A percentile compares a stretch with the other conserved stretches of the same genome.
These are phyloP conservation scores for Lyophyllum decastes DNA, from an alignment of 768 basidiomycete genomes.

Conservation along the genomic window DNA sequence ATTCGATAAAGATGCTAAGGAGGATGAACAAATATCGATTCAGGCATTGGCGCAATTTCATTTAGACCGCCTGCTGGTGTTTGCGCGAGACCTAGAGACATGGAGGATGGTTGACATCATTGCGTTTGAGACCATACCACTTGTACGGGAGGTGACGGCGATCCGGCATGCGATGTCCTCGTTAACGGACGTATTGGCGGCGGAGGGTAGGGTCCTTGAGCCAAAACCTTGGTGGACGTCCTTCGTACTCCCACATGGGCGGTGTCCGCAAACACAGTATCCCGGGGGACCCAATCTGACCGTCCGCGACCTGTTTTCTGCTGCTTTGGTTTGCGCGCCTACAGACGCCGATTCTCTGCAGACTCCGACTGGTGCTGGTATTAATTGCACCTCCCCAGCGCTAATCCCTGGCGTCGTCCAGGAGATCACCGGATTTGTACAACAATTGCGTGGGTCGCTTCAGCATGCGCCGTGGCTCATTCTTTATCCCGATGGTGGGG, in stretches of 20 bases:
- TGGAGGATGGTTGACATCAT: constrained; percentile 65
- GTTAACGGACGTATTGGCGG: constrained; percentile 28
- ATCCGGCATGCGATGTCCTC: constrained; percentile 59
- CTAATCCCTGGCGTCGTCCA: constrained; percentile 41
- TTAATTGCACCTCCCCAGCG: constrained; percentile 68
- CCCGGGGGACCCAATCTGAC: constrained; percentile 23
- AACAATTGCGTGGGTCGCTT: constrained; percentile 6
- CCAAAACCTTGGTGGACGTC: constrained; percentile 78
- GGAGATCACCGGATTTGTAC: constrained; percentile 32
- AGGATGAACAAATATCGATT: constrained; percentile 40
- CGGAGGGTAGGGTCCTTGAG: background rate
- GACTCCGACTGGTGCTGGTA: constrained; percentile 59
- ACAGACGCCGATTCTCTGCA: constrained; percentile 16
- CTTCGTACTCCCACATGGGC: constrained; percentile 58
- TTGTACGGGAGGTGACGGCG: constrained; percentile 63
- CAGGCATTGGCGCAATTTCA: constrained; percentile 64
- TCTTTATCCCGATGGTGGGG: constrained; percentile 73
- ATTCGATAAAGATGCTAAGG: constrained; percentile 31
- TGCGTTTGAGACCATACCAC: constrained; percentile 80
- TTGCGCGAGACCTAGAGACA: constrained; percentile 43
- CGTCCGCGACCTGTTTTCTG: constrained; percentile 42
- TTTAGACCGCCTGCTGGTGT: constrained; percentile 56
- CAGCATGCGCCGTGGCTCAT: constrained; percentile 51
- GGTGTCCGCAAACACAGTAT: constrained; percentile 39
- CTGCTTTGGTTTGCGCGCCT: constrained; percentile 31